Base-by-base conservation (phyloP, 768 basidiomycete genomes). In the Pulveroboletus ravenelii region DNA sequence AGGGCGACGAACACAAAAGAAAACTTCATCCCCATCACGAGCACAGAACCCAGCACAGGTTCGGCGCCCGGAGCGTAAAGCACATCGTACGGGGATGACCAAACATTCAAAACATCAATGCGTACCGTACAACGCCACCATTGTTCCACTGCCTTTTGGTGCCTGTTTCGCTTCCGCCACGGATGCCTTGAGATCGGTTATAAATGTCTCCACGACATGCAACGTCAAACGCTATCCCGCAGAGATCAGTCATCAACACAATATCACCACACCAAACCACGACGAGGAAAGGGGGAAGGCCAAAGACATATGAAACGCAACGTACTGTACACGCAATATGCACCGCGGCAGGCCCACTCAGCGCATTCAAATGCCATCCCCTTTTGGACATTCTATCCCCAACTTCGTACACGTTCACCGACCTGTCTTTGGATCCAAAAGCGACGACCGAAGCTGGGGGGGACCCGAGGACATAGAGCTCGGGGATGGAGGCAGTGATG, bases 261-360 rank as follows among this genome's bases (percentile, higher is more conserved):
- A 10, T 30, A 14, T 17, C 13, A 9, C 6, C 23, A 30, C 29
- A 23, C 17, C 29, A 20, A 42, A n/a, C 25, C 25, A 41, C 14
- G 14, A 23, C 40, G n/a, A 13, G 9, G n/a, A 1, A 13, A 30
- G n/a, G 10, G 6, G 10, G 9, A 23, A 20, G 15, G 13, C 6
- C 20, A 23, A 18, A 14, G 18, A 35, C 10, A 29, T 13, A 23
- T n/a, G 6, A 6, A 25, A 32, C 23, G 20, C 25, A 8, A 61
- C 87, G 59, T 61, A 95, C 92, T 60, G 95, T 99, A 70, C 87
- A 88, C 32, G 93, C 93, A 57, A 98, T 89, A 69, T 99, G 96
- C 38, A 97, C 77, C 9, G 86, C 93, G 10, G 87, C 74, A 1
- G 93, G 92, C 10, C 80, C 75, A 38, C 74, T 78, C 50, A 99